Evolutionary conservation across 2,329 filamentous ascomycete genomes (phyloP), one percentile per base, ranked within the genome.

Genomic region (Sclerotinia glacialis): DNA sequence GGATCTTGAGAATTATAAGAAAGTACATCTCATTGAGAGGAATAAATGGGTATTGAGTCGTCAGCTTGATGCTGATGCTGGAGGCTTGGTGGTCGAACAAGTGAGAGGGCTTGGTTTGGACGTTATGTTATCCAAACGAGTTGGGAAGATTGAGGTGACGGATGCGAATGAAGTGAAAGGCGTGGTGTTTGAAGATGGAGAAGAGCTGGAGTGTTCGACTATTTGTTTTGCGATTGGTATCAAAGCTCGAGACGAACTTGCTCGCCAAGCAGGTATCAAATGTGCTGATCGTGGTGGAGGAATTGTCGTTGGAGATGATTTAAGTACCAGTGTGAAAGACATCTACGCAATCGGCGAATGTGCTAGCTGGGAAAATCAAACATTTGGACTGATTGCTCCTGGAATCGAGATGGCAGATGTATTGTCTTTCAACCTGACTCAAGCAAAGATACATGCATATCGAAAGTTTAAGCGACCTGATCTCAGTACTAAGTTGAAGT

Each of bases 401-500:
- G 93, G 93, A 23, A 85, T 97, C 46, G 93, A 96, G 78, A 96
- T 96, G 91, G 93, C 93, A 0, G 93, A 96, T 72, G 88, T 97
- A 0, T 85, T 97, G 3, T 87, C 93, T 14, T 97, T 95, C 81
- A 97, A 97, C 77, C 85, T 97, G 67, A 96, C 93, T 4, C 89
- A 93, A 76, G 90, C 91, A 42, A 89, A 89, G 74, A 83, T 86
- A 2, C 90, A 94, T 75, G 78, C 85, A 8, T 85, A 86, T 2
- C 83, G 90, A 42, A 81, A 81, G 40, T 96, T 96, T 81, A 92
- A 91, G 77, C 81, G 88, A 5, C 93, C 93, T 0, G 92, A 97
- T 76, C 81, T 97, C 50, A 96, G 93, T 81, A 97, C 93, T 0
- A 97, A 96, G 76, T 80, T 97, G 40, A 97, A 97, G 81, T 81